Evolutionary conservation across 768 basidiomycete genomes (phyloP), one percentile per base, ranked within the genome.

Genomic region (Phylloporus rhodoxanthus): DNA sequence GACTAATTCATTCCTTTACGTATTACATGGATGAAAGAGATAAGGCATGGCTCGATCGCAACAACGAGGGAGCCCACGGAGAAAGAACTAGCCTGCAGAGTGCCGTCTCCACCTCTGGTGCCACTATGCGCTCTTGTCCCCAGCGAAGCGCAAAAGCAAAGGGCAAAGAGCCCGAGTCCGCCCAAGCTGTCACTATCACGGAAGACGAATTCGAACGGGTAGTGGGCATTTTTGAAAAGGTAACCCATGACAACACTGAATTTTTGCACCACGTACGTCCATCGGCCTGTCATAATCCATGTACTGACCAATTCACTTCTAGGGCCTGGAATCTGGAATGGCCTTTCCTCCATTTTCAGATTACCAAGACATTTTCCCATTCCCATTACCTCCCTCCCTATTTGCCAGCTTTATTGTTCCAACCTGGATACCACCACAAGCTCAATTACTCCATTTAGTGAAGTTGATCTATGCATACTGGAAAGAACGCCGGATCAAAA

Each of bases 21-120:
- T 97, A 98, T 63, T 89, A 82, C 56, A 89, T 97, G 87, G 95
- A 99, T 59, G 96, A 98, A 67, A 84, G 86, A 15, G 95, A 98
- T 72, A 83, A 87, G 60, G 87, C 87, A 55, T 99, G 95, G 95
- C 78, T 99, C 29, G 86, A 89, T 59, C 86, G 82, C 69, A 91
- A 91, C 62, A 96, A 97, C 59, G 84, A 85, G 60, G 81, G 85
- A 49, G 89, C 87, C 2, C 76, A 85, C 11, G 89, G 87, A 15
- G 90, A 92, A 65, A 91, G 91, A 15, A 87, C 88, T 1, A 89
- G 85, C 54, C 77, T 79, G 0, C 87, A 88, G 59, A 84, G 83
- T 20, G 81, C 84, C 5, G 60, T 86, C 34, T 81, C 82, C 9
- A 64, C 70, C 2, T 70, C 75, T 1, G 71, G 72, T 19, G 61